These are phyloP conservation scores for Colletotrichum ledebouriae DNA, from an alignment of 2,329 filamentous ascomycete species.

Conservation along the genomic window DNA sequence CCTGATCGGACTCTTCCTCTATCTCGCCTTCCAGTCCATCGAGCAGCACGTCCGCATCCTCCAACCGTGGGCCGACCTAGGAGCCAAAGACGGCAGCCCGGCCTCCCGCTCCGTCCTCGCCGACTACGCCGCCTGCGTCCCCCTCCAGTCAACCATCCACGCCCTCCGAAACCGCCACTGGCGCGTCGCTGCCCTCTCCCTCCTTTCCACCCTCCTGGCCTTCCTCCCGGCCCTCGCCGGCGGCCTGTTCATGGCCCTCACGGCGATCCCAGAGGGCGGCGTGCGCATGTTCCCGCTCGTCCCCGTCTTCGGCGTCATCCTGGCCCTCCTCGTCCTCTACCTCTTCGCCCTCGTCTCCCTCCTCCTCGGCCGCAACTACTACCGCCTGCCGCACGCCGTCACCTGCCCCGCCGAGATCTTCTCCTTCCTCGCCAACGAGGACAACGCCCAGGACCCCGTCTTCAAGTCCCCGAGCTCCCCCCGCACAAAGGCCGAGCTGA, in stretches of 20 bases:
- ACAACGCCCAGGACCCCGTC: conserved; percentile 77
- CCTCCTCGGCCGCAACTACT: conserved; percentile 70
- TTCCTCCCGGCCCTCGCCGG: conserved; percentile 77
- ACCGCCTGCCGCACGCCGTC: conserved; percentile 80
- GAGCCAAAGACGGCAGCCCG: conserved; percentile 67
- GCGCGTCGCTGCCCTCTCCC: conserved; percentile 72
- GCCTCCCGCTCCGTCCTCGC: conserved; percentile 75
- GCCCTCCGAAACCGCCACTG: conserved; percentile 74
- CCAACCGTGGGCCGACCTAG: conserved; percentile 77
- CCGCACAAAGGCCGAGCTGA: conserved; percentile 77
- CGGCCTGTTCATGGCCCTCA: conserved; percentile 81
- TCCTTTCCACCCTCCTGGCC: conserved; percentile 70
- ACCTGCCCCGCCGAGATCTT: conserved; percentile 82
- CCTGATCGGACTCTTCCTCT: conserved; percentile 75
- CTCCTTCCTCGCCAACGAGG: conserved; percentile 80
- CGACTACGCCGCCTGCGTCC: conserved; percentile 77
- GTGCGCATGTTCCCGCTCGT: conserved; percentile 80
- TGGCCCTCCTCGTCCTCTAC: conserved; percentile 80
- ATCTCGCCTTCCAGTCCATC: conserved; percentile 75
- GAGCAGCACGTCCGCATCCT: conserved; percentile 76
- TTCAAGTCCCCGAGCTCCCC: conserved; percentile 77
- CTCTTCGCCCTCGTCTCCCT: conserved; percentile 72
- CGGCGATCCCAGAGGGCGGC: conserved; percentile 54
- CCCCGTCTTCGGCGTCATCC: conserved; percentile 78
- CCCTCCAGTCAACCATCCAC: conserved; percentile 69